Base-by-base conservation (phyloP, 306 rosid species). In the Cicer judaicum region DNA sequence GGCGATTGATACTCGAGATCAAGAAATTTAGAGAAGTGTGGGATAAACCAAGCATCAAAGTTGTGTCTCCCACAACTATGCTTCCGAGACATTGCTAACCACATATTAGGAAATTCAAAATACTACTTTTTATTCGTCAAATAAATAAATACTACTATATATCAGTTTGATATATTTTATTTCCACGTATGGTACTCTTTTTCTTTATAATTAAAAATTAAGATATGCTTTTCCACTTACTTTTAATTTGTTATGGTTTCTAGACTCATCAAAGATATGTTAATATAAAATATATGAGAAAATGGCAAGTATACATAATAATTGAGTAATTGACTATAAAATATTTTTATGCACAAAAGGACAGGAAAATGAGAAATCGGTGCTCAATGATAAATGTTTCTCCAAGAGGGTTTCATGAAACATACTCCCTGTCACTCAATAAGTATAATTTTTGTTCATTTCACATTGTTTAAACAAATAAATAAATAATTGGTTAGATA, bases 1-100 rank as follows among this genome's bases (percentile, higher is more conserved):
- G 63, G 74, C 78, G 76, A 75, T 76, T 80, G 80, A 69, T 74
- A 57, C 75, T 81, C 61, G 29, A 66, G 84, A 72, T 14, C 14
- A 39, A n/a, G 29, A 64, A 29, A 5, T 36, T 57, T 10, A 42
- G 11, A 36, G 0, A 10, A 56, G 40, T 39, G 40, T 21, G 63
- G 73, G 57, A 38, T 9, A 49, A 38, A 16, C 44, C 57, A 16
- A 57, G 41, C 70, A 57, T 60, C 63, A 21, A 60, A 78, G 8
- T 71, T 24, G 84, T 81, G 82, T 61, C 78, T 19, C 81, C 84
- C 91, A 80, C 81, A 24, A 24, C 34, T 8, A 8, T 72, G 43
- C 76, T 79, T 67, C 65, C 62, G 52, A n/a, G 10, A 38, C 63
- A 65, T 70, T 21, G 24, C 59, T 41, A 41, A 53, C 64, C 36